Evolutionary conservation across 371 early-diverging fungal species (phyloP).

Genomic region (Mortierella sp.): DNA sequence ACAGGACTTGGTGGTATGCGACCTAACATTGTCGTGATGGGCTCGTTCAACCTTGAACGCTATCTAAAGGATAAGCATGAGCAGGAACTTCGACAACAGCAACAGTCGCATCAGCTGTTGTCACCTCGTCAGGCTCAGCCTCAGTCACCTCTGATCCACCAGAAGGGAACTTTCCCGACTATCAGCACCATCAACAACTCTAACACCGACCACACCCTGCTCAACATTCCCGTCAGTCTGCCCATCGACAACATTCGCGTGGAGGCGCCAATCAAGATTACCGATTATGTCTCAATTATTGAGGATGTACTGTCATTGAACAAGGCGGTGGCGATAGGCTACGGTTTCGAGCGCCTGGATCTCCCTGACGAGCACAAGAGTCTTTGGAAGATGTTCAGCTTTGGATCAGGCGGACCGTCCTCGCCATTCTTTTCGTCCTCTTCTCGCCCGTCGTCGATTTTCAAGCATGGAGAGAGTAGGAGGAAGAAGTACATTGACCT

Average conservation of each 20-base stretch:
- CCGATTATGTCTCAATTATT: constrained; percentile 74
- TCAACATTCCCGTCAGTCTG: constrained; percentile 53
- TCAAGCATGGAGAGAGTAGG: constrained; percentile 23
- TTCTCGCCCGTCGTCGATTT: constrained; percentile 38
- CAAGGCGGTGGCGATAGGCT: constrained; percentile 76
- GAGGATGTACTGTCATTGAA: constrained; percentile 72
- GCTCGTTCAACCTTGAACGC: constrained; percentile 59
- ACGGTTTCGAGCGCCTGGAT: constrained; percentile 65
- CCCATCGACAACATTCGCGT: constrained; percentile 68
- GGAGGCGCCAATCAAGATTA: constrained; percentile 64
- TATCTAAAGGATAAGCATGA: constrained; percentile 39
- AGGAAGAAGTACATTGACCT: constrained; percentile 68
- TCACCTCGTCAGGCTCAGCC: not conserved
- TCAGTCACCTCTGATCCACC: not conserved
- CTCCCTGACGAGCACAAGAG: constrained; percentile 45
- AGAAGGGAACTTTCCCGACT: not conserved
- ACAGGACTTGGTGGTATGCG: constrained; percentile 78
- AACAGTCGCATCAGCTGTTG: constrained; percentile 1
- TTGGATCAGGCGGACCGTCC: constrained; percentile 16
- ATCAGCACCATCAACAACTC: constrained; percentile 10
- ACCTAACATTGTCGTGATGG: constrained; percentile 76
- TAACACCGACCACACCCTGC: constrained; percentile 25
- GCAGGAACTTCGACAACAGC: constrained; percentile 20
- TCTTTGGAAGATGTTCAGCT: constrained; percentile 21
- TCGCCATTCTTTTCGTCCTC: constrained; percentile 19